Evolutionary conservation across 331 rosid species (phyloP), one percentile per base, ranked within the genome.

Genomic region (Acacia pycnantha): DNA sequence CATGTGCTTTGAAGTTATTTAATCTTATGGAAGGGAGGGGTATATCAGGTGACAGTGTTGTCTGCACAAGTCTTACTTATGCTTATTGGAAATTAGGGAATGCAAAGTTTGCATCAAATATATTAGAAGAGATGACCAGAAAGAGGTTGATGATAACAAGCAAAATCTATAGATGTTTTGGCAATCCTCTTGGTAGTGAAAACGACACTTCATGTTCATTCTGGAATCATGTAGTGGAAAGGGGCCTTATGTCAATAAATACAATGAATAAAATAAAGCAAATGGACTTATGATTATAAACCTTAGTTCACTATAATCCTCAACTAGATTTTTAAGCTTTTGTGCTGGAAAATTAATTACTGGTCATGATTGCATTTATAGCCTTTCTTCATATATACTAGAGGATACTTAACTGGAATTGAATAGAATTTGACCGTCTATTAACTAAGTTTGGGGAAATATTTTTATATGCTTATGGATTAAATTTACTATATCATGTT

Each of bases 61-160:
- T 91, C 24, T 93, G 82, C 74, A 87, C 93, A 8, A 89, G 94
- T 86, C 89, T 94, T 9, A 89, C 97, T 22, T 90, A 86, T 84
- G 93, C 93, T 44, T 85, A 89, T 85, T 79, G 93, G 89, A 95
- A 86, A 87, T 88, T 77, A 11, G 97, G 97, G 79, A 91, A 93
- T 48, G 75, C 79, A 18, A 70, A 79, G 74, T 83, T 69, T 47
- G 88, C 89, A 73, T 83, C 87, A 11, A 82, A 74, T 77, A 79
- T 93, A 85, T 83, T 90, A 62, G 88, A 84, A 59, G 95, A 90
- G 85, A 94, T 95, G 97, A 79, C 74, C 33, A 85, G 73, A 83
- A 87, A 88, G 86, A 88, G 89, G 86, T 84, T 95, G 88, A 81
- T 87, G 91, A 83, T 95, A 76, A 93, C 88, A 56, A 81, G 73